Evolutionary conservation across 345 rosid species (phyloP).

Genomic region (Eutrema japonicum): DNA sequence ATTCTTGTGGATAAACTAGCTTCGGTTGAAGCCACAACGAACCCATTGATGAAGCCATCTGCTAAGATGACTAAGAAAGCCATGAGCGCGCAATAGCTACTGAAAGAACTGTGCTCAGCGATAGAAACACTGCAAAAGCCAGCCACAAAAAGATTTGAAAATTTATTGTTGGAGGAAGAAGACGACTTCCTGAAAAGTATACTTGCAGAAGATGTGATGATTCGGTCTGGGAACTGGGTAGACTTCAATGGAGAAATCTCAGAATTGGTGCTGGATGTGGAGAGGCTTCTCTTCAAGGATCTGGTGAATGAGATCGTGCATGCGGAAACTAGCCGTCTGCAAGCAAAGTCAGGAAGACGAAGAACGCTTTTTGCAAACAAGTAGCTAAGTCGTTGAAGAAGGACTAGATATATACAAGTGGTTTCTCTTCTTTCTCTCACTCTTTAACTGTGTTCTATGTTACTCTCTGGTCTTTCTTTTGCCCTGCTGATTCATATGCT

Average conservation of each 20-base stretch:
- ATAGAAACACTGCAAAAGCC: slow-evolving; percentile 61
- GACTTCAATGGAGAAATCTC: slow-evolving; percentile 59
- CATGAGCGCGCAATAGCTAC: slow-evolving; percentile 71
- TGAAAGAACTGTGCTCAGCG: slow-evolving; percentile 70
- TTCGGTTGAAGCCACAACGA: slow-evolving; percentile 44
- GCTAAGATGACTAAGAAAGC: slow-evolving; percentile 60
- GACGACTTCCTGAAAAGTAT: slow-evolving; percentile 60
- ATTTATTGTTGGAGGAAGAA: slow-evolving; percentile 53
- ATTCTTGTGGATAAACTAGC: slow-evolving; percentile 70
- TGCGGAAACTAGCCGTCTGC: slow-evolving; percentile 51
- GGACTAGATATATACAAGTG: slow-evolving; percentile 14
- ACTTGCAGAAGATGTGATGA: slow-evolving; percentile 69
- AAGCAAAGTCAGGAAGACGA: slow-evolving; percentile 55
- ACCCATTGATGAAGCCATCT: slow-evolving; percentile 58
- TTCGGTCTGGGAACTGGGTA: slow-evolving; percentile 69
- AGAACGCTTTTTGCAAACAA: slow-evolving; percentile 63
- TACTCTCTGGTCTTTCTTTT: slow-evolving; percentile 1
- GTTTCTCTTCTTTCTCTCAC: slow-evolving; percentile 35
- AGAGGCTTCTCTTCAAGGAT: slow-evolving; percentile 83
- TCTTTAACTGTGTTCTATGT: slow-evolving; percentile 20
- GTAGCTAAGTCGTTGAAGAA: slow-evolving; percentile 36
- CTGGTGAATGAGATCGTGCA: slow-evolving; percentile 72
- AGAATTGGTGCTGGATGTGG: slow-evolving; percentile 71
- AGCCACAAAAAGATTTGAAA: slow-evolving; percentile 50
- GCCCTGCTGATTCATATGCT: slow-evolving; percentile 26